These are phyloP conservation scores for Chrysanthemum makinoi DNA, from an alignment of 129 eudicot genomes.

Conservation along the genomic window DNA sequence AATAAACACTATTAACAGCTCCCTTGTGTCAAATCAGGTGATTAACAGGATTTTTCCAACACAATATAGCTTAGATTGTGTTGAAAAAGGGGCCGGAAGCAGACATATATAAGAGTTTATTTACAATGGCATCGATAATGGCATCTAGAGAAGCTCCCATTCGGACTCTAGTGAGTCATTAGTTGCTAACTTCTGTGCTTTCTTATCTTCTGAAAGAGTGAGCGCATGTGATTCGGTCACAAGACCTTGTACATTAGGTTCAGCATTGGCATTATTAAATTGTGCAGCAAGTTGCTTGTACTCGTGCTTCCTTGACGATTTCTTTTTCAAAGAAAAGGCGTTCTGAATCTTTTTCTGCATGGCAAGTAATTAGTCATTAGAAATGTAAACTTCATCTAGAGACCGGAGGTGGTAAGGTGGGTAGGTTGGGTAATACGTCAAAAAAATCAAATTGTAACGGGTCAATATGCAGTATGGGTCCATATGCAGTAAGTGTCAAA, in stretches of 20 bases:
- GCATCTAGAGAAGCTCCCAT: conserved; percentile 78
- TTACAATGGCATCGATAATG: conserved; percentile 20
- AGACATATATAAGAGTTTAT: conserved; percentile 24
- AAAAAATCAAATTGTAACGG: too few species aligned
- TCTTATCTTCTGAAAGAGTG: conserved; percentile 1
- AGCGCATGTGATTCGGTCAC: not conserved
- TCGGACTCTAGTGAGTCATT: conserved; percentile 51
- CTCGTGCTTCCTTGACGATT: conserved; percentile 48
- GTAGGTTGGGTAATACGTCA: too few species aligned
- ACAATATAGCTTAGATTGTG: conserved; percentile 21
- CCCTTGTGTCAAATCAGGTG: conserved; percentile 28
- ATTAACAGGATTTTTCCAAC: conserved; percentile 23
- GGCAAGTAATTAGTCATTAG: too few species aligned
- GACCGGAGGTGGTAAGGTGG: too few species aligned
- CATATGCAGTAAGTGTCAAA: too few species aligned
- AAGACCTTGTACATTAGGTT: conserved; percentile 15
- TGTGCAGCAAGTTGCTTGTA: conserved; percentile 45
- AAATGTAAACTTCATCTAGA: too few species aligned
- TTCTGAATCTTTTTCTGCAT: conserved; percentile 63
- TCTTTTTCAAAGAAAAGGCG: conserved; percentile 48
- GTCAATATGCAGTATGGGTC: too few species aligned
- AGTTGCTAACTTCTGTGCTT: conserved; percentile 17
- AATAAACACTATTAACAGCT: conserved; percentile 31
- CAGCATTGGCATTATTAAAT: not conserved
- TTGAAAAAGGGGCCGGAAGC: conserved; percentile 27